Percentiles rank a stretch among this genome's conserved stretches.
phyloP scores from a whole-genome alignment of 345 rosid species.

The Boechera retrofracta region DNA sequence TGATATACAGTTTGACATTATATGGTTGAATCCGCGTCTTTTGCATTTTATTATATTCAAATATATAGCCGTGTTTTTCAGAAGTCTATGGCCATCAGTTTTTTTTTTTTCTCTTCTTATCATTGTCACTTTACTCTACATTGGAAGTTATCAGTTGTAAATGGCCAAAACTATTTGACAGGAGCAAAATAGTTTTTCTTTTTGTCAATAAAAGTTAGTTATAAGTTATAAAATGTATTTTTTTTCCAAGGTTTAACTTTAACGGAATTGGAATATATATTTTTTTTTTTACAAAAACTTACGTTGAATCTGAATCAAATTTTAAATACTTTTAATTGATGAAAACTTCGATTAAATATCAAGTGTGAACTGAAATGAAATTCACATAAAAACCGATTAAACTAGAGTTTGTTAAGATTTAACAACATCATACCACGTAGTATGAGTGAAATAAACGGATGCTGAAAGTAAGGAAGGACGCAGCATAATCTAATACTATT shows the following conservation, averaged over 20 bases:
- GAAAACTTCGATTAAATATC: neutral
- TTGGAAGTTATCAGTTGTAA: constrained; percentile 19
- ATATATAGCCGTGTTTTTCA: constrained; percentile 37
- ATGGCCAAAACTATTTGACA: constrained; percentile 5
- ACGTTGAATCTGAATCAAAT: too few species aligned
- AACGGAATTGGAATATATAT: neutral
- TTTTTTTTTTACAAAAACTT: too few species aligned
- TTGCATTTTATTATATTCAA: constrained; percentile 29
- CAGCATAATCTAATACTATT: constrained; percentile 17
- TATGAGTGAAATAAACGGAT: constrained; percentile 24
- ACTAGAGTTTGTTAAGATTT: too few species aligned
- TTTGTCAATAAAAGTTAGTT: constrained; percentile 29
- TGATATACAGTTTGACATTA: constrained; percentile 44
- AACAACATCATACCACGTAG: constrained; percentile 16
- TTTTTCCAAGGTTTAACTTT: constrained; percentile 5
- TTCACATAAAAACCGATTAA: neutral
- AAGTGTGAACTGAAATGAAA: neutral
- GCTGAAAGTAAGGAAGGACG: constrained; percentile 38
- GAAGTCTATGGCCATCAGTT: constrained; percentile 3
- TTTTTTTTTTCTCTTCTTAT: neutral
- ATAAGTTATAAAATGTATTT: neutral
- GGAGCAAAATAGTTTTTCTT: too few species aligned
- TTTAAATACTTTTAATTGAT: too few species aligned
- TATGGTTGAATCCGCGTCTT: constrained; percentile 45
- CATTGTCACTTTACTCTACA: constrained; percentile 21